Base-by-base conservation (phyloP, 768 basidiomycete genomes). In the Pulveroboletus sp. region DNA sequence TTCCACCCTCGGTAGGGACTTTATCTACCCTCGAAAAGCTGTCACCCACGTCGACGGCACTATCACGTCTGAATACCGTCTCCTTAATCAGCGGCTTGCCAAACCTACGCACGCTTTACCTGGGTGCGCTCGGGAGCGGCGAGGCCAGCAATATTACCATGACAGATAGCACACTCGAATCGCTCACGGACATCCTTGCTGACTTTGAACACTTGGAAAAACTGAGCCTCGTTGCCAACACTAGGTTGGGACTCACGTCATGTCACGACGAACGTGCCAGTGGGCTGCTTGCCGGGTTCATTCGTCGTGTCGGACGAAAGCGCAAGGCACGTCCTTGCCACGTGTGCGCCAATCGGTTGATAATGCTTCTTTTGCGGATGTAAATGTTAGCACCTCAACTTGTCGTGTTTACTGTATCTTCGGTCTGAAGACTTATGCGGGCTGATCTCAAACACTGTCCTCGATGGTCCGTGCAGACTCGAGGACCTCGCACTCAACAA, bases 141-240 rank as follows among this genome's bases (percentile, higher is more conserved):
- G 72, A 70, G 47, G 75, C 78, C 34, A 62, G 72, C 24, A 79
- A 77, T 49, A 67, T 81, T 72, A 83, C 78, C 2, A 69, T 87
- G 69, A 80, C 71, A 14, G 81, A 85, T 62, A 61, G 68, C 9
- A 65, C 62, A 1, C 73, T 87, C 25, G 50, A 46, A 7, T 62
- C 62, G 17, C 65, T 86, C 35, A 77, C 79, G 6, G 64, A 68
- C 6, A 49, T 68, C 17, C 57, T 85, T 33, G 64, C 61, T 19
- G 42, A 50, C 0, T 73, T 67, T 50, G 35, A 53, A 11, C 50
- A 61, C 20, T 65, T 88, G 21, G 77, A 82, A 45, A 74, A 69
- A 50, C 48, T 88, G 41, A 87, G 67, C 58, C 68, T 88, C 8
- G 84, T 83, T 7, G 81, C 81, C 7, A 88, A 87, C 57, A 70